Conservation (phyloP, 2,329 filamentous ascomycete species). For the Fusarium incarnatum region DNA sequence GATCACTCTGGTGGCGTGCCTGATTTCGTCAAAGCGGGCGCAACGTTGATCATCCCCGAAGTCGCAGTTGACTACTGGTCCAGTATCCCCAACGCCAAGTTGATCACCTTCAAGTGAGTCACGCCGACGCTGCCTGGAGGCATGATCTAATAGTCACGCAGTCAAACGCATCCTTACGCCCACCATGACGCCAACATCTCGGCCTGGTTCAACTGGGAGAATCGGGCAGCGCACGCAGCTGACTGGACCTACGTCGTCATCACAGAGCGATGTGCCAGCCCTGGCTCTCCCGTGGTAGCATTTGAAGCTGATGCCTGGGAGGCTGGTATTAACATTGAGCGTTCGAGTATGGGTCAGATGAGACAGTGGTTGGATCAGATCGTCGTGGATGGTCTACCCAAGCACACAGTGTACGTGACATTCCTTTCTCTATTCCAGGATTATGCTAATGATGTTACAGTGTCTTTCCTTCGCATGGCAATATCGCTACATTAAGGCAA, state of each 20-base stretch:
- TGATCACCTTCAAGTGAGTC: constrained; percentile 33
- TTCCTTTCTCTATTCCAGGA: fast-evolving
- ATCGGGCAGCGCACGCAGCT: constrained; percentile 10
- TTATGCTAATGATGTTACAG: background rate
- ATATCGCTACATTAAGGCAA: background rate
- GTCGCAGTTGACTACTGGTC: constrained; percentile 28
- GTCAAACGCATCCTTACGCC: constrained; percentile 20
- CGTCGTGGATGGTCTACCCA: background rate
- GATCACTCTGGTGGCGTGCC: constrained; percentile 23
- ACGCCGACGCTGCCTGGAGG: background rate
- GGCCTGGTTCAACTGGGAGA: constrained; percentile 29
- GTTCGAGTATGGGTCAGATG: background rate
- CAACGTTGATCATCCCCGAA: constrained; percentile 20
- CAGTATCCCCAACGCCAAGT: background rate
- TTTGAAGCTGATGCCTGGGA: constrained; percentile 9
- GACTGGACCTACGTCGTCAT: constrained; percentile 31
- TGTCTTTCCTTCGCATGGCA: background rate
- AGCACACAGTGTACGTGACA: background rate
- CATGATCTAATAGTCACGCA: background rate
- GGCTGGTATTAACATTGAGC: background rate
- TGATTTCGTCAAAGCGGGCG: constrained; percentile 8
- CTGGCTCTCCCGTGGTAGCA: background rate
- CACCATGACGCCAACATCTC: constrained; percentile 7
- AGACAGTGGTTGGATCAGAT: constrained; percentile 1
- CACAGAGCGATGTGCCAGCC: background rate